These are phyloP conservation scores for Lipomyces anomalus DNA, from an alignment of 805 yeast genomes.

Conservation along the genomic window DNA sequence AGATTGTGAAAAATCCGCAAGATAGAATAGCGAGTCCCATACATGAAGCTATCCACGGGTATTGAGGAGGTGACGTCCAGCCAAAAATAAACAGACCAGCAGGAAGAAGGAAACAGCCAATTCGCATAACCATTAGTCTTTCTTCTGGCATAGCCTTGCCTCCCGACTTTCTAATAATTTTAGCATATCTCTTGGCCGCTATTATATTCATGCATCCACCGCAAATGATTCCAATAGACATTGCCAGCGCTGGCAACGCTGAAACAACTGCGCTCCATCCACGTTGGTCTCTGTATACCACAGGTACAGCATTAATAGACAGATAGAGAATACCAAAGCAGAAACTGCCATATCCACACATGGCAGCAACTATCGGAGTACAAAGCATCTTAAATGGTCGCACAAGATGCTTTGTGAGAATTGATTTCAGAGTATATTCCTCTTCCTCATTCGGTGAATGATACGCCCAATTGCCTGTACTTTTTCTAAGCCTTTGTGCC, in stretches of 20 bases:
- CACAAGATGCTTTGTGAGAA: constrained; percentile 63
- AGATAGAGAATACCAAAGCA: constrained; percentile 43
- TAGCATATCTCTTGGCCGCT: constrained; percentile 30
- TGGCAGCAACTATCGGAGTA: constrained; percentile 41
- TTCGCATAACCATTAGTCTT: constrained; percentile 51
- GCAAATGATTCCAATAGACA: constrained; percentile 32
- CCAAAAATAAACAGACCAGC: constrained; percentile 56
- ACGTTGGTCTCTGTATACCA: constrained; percentile 31
- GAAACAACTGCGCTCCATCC: constrained; percentile 34
- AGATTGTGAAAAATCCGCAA: constrained; percentile 49
- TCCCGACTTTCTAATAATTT: constrained; percentile 29
- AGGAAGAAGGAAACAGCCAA: constrained; percentile 39
- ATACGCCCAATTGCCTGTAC: constrained; percentile 74
- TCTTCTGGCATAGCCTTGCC: constrained; percentile 55
- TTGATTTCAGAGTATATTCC: constrained; percentile 61
- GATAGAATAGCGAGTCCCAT: constrained; percentile 51
- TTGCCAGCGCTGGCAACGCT: constrained; percentile 33
- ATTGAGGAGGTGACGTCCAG: constrained; percentile 47
- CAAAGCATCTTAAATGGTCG: constrained; percentile 75
- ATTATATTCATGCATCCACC: constrained; percentile 33
- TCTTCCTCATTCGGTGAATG: constrained; percentile 92
- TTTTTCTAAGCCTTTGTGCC: constrained; percentile 63
- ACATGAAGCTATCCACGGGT: constrained; percentile 54
- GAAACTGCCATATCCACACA: constrained; percentile 41
- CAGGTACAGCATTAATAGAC: constrained; percentile 38